These are phyloP conservation scores for Stachybotrys chlorohalonatus DNA, from an alignment of 2,329 filamentous ascomycete species.

Conservation along the genomic window DNA sequence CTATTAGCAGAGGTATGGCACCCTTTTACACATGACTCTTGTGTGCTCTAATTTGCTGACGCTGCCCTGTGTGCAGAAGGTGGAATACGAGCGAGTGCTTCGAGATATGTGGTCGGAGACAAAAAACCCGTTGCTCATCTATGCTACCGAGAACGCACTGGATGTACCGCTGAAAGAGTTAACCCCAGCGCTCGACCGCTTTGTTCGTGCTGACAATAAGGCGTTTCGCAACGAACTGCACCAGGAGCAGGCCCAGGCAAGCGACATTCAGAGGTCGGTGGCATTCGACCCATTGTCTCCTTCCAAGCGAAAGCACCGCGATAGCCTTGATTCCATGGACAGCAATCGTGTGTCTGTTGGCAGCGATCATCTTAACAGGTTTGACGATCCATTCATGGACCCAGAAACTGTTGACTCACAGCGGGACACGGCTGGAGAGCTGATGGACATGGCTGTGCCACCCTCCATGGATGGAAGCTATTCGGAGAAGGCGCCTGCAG, in stretches of 20 bases:
- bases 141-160: constrained; percentile 43
- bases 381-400: constrained; percentile 17
- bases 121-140: constrained; percentile 39
- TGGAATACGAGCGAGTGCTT: constrained; percentile 34
- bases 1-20: constrained; percentile 37
- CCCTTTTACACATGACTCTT: not conserved
- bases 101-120: constrained; percentile 37
- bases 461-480: not conserved
- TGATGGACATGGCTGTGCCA: constrained; percentile 11
- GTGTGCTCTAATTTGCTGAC: constrained; percentile 6
- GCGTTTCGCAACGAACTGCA: constrained; percentile 41
- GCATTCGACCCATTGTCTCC: constrained; percentile 32
- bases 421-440: constrained; percentile 12
- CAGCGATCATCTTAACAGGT: constrained; percentile 25
- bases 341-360: constrained; percentile 35
- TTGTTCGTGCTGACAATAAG: constrained; percentile 42
- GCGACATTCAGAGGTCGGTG: constrained; percentile 7
- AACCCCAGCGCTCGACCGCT: constrained; percentile 30
- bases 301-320: constrained; percentile 35
- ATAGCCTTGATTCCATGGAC: constrained; percentile 37
- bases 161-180: constrained; percentile 23
- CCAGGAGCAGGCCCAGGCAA: constrained; percentile 20
- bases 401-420: constrained; percentile 10
- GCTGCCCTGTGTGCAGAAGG: constrained; percentile 27
- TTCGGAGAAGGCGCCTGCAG: constrained; percentile 7